A percentile compares a stretch with the other conserved stretches of the same genome.
Conservation (phyloP, 2,329 filamentous ascomycete genomes). For the Hypoxylon sp. region DNA sequence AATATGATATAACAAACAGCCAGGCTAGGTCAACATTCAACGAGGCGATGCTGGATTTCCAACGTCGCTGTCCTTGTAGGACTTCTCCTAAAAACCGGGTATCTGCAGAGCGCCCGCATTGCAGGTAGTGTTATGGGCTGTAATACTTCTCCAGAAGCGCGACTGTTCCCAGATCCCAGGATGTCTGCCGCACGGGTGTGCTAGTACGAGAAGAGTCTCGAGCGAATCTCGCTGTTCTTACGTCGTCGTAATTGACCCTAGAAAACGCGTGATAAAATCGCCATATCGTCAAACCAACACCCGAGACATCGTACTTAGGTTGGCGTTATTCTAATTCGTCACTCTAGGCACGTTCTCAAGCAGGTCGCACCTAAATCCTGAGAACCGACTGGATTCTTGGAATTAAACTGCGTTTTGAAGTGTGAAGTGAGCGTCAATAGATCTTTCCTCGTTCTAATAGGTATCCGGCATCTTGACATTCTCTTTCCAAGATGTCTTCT, state of each 20-base stretch:
- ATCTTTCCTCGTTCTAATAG: slow-evolving; percentile 9
- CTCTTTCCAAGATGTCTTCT: slow-evolving; percentile 11
- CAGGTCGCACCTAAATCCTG: background rate
- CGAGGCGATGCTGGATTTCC: slow-evolving; percentile 12
- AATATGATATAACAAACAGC: background rate
- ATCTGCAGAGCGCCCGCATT: slow-evolving; percentile 8
- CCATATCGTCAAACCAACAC: background rate
- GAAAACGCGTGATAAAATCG: slow-evolving; percentile 4
- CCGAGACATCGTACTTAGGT: slow-evolving; percentile 16
- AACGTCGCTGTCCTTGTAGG: background rate
- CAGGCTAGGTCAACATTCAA: background rate
- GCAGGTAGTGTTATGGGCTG: slow-evolving; percentile 4
- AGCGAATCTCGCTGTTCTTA: slow-evolving; percentile 9
- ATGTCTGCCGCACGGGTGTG: background rate
- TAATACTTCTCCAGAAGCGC: background rate
- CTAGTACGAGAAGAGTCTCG: slow-evolving; percentile 2
- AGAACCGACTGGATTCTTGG: slow-evolving; percentile 3
- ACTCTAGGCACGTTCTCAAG: background rate
- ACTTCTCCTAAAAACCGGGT: slow-evolving; percentile 8
- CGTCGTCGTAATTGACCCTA: background rate
- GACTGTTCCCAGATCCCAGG: background rate
- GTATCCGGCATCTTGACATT: slow-evolving; percentile 11
- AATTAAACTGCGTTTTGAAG: slow-evolving; percentile 1
- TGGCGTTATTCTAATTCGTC: background rate
- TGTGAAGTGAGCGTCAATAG: slow-evolving; percentile 14